Percentiles rank a stretch among this genome's conserved stretches.
phyloP scores from a whole-genome alignment of 2,329 filamentous ascomycete genomes.

The Curvularia verruculosa region DNA sequence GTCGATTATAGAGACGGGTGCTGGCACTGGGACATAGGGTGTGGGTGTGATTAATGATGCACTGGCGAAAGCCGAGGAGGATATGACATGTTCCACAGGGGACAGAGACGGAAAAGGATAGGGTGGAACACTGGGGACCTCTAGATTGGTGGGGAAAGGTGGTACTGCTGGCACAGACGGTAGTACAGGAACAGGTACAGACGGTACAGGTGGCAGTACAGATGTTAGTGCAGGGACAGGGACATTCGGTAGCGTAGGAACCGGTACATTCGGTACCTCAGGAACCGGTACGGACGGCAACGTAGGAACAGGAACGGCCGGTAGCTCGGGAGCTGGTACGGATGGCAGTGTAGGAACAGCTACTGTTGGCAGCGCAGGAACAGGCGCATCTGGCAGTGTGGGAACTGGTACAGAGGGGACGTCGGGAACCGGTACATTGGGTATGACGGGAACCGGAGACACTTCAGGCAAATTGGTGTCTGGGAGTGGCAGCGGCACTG shows the following conservation, averaged over 20 bases:
- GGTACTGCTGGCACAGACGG: slow-evolving; percentile 42
- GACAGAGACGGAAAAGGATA: slow-evolving; percentile 42
- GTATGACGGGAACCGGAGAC: slow-evolving; percentile 9
- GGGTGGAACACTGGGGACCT: slow-evolving; percentile 36
- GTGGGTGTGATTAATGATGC: slow-evolving; percentile 18
- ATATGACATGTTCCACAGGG: slow-evolving; percentile 11
- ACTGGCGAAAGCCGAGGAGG: slow-evolving; percentile 9
- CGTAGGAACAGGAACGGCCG: background rate
- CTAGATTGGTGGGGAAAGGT: slow-evolving; percentile 44
- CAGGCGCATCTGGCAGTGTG: background rate
- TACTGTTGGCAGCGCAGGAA: background rate
- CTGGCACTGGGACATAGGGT: slow-evolving; percentile 4
- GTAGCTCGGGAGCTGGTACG: background rate
- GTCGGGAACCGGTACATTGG: slow-evolving; percentile 9
- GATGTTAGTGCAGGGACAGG: slow-evolving; percentile 13
- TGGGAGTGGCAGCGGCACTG: slow-evolving; percentile 11
- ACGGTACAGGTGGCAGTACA: background rate
- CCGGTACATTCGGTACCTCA: background rate
- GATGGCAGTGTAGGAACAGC: background rate
- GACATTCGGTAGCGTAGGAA: slow-evolving; percentile 13
- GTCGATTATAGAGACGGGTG: slow-evolving; percentile 6
- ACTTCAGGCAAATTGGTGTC: slow-evolving; percentile 7
- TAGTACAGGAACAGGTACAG: slow-evolving; percentile 10
- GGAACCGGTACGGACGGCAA: slow-evolving; percentile 31
- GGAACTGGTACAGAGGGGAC: slow-evolving; percentile 19